Evolutionary conservation across 768 basidiomycete species (phyloP).

Genomic region (Mycena floridula): DNA sequence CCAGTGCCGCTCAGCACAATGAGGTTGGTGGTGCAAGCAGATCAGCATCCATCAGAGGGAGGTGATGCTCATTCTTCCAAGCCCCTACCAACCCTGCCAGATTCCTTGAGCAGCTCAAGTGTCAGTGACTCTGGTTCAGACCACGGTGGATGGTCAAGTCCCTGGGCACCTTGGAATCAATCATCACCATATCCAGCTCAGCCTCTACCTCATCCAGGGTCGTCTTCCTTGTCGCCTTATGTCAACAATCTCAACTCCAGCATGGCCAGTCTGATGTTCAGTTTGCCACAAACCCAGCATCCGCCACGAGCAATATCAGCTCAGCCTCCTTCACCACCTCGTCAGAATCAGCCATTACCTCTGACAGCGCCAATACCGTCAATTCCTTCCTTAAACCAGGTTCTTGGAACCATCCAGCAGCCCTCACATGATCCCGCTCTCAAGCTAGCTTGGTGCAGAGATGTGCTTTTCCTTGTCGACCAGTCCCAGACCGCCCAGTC

Average conservation of each 20-base stretch:
- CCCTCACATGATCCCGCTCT: slow-evolving; percentile 51
- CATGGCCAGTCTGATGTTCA: background rate
- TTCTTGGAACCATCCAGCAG: slow-evolving; percentile 44
- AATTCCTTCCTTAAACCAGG: slow-evolving; percentile 50
- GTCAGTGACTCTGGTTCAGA: too few relatives aligned
- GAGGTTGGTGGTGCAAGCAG: too few relatives aligned
- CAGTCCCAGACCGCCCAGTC: slow-evolving; percentile 31
- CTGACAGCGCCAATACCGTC: slow-evolving; percentile 68
- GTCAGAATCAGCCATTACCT: slow-evolving; percentile 29
- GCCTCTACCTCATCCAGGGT: background rate
- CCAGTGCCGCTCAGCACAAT: too few relatives aligned
- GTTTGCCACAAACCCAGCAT: background rate
- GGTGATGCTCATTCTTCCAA: too few relatives aligned
- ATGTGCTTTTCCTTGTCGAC: slow-evolving; percentile 78
- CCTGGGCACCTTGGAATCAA: too few relatives aligned
- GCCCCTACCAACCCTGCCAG: too few relatives aligned
- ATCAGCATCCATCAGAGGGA: too few relatives aligned
- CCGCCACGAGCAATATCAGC: slow-evolving; percentile 16
- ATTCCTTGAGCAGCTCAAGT: too few relatives aligned
- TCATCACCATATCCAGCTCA: background rate
- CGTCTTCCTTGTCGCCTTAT: background rate
- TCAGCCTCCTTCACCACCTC: slow-evolving; percentile 14
- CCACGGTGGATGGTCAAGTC: too few relatives aligned
- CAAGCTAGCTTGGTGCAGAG: slow-evolving; percentile 74
- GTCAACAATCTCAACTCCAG: background rate